Evolutionary conservation across 768 basidiomycete species (phyloP).

Genomic region (Suillus sp.): DNA sequence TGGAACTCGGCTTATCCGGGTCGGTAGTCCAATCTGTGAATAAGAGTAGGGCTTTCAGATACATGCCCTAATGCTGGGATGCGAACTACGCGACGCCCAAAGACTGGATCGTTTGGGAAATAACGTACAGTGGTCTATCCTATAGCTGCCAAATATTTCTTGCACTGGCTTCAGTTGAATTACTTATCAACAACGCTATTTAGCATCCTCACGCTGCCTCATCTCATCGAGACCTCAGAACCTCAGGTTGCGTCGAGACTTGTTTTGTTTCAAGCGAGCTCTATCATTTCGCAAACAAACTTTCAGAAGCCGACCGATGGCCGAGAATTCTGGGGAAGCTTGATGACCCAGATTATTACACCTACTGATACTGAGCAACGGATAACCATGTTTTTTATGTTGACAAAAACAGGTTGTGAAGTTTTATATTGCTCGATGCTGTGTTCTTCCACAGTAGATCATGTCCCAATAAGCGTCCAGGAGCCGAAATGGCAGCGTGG

Average conservation of each 20-base stretch:
- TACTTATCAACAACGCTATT: conserved; percentile 36
- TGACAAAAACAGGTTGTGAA: not conserved
- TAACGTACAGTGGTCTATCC: conserved; percentile 31
- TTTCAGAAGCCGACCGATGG: conserved; percentile 14
- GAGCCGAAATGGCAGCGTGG: not conserved
- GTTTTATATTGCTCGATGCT: not conserved
- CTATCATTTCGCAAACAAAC: conserved; percentile 21
- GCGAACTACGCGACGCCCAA: conserved; percentile 17
- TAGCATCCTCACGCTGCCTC: conserved; percentile 37
- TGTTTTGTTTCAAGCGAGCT: conserved; percentile 35
- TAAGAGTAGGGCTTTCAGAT: conserved; percentile 22
- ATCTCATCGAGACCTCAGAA: conserved; percentile 28
- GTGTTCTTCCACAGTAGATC: not conserved
- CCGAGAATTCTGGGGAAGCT: conserved; percentile 30
- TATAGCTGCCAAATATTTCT: not conserved
- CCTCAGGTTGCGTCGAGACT: conserved; percentile 28
- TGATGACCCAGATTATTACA: conserved; percentile 23
- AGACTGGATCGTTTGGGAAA: conserved; percentile 52
- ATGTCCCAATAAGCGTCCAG: not conserved
- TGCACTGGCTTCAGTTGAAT: conserved; percentile 37
- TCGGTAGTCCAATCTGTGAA: conserved; percentile 35
- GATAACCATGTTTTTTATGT: conserved; percentile 8
- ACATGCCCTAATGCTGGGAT: conserved; percentile 34
- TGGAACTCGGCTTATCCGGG: conserved; percentile 36
- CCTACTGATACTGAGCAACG: too few relatives aligned